Percentiles rank a stretch among this genome's conserved stretches.
These are phyloP conservation scores for Globisporangium acanthophoron DNA, from an alignment of 352 stramenopile species.

Conservation along the genomic window DNA sequence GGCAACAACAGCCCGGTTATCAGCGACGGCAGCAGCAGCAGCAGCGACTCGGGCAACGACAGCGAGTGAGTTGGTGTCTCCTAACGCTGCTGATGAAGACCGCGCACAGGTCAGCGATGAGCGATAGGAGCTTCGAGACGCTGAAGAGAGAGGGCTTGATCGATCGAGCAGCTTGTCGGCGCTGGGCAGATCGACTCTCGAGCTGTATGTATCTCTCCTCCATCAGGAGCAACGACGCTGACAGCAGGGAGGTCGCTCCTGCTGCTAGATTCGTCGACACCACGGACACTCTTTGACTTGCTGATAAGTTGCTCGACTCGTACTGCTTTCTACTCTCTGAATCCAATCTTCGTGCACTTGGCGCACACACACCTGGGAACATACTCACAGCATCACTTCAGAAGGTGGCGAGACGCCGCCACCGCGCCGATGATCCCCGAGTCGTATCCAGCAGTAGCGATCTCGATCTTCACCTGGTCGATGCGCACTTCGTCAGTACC, in stretches of 20 bases:
- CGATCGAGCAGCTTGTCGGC: too few relatives aligned
- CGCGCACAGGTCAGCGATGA: too few relatives aligned
- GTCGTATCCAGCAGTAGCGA: constrained; percentile 77
- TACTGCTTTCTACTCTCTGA: background rate
- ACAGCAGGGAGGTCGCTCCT: too few relatives aligned
- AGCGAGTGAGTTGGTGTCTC: constrained; percentile 26
- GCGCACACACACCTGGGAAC: background rate
- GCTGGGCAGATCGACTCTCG: too few relatives aligned
- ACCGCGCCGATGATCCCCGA: constrained; percentile 78
- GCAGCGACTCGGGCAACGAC: constrained; percentile 56
- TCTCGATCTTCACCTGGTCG: constrained; percentile 62
- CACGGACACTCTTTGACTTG: background rate
- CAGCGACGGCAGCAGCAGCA: constrained; percentile 25
- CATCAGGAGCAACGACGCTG: too few relatives aligned
- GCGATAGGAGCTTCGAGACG: too few relatives aligned
- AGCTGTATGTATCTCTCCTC: too few relatives aligned
- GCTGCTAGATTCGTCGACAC: too few relatives aligned
- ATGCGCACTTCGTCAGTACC: background rate
- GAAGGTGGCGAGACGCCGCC: constrained; percentile 20
- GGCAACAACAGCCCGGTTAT: constrained; percentile 60
- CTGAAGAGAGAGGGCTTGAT: too few relatives aligned
- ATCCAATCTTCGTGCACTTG: background rate
- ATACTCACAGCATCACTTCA: constrained; percentile 6
- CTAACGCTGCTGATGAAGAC: background rate
- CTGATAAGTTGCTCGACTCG: background rate